Percentiles rank a stretch among this genome's conserved stretches.
Conservation (phyloP, 2,329 filamentous ascomycete genomes). For the Pseudocercospora macadamiae region DNA sequence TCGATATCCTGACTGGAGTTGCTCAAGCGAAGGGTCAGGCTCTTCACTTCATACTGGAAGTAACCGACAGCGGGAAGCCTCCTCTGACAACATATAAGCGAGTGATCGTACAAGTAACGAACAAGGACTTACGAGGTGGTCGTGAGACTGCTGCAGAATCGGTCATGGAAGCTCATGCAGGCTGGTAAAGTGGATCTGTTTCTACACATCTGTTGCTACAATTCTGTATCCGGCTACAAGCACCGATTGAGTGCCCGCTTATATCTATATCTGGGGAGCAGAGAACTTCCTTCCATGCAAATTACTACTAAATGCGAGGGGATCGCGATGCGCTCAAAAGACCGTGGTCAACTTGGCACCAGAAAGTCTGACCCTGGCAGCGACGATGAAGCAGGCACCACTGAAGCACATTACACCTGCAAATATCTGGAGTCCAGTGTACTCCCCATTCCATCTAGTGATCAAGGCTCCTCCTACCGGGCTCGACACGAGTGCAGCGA, state of each 20-base stretch:
- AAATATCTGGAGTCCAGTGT: conserved; percentile 66
- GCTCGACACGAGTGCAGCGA: conserved; percentile 66
- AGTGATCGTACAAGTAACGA: conserved; percentile 14
- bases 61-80: conserved; percentile 6
- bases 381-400: conserved; percentile 48
- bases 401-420: conserved; percentile 56
- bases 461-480: conserved; percentile 54
- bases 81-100: conserved; percentile 14
- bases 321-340: background rate
- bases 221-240: no score
- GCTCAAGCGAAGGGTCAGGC: conserved; percentile 10
- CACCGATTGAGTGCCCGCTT: no score
- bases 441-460: conserved; percentile 53
- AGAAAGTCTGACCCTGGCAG: conserved; percentile 40
- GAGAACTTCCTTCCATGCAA: no score
- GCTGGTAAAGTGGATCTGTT: background rate
- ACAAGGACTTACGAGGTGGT: background rate
- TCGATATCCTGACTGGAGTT: conserved; percentile 2
- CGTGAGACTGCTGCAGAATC: conserved; percentile 8
- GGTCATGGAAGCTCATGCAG: conserved; percentile 5
- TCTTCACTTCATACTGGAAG: conserved; percentile 13
- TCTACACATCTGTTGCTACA: no score
- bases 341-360: conserved; percentile 30
- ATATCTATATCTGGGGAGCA: no score
- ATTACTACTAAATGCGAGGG: no score